Base-by-base conservation (phyloP, 441 rosid genomes). In the Daphne laureola region DNA sequence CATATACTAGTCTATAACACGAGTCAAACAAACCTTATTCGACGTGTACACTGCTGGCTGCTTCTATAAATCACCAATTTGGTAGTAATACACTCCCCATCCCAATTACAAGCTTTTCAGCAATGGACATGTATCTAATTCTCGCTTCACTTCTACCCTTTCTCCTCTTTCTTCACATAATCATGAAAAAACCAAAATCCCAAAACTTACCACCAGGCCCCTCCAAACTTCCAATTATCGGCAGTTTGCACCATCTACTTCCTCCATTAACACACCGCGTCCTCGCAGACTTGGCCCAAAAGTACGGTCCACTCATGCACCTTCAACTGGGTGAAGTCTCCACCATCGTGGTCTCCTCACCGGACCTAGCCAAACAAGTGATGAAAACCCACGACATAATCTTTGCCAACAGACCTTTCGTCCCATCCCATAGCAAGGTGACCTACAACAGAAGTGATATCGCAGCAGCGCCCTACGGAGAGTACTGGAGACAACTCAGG, bases 401-500 rank as follows among this genome's bases (percentile, higher is more conserved):
- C 0, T 66, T 60, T 59, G 60, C 65, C 17, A 54, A 55, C 0
- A 35, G 62, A 4, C 70, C 70, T 41, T 54, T 53, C 5, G 12
- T 66, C 57, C 49, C 70, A 14, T 55, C 44, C 2, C 12, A 55
- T 8, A 64, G 54, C 54, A 58, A 45, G 14, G 2, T 65, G 0
- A 12, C 69, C 0, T 65, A 59, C 56, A 26, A 49, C 38, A 14
- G 23, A 8, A 53, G 54, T 3, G 65, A 59, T 18, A 55, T 65
- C 0, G 66, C 12, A 5, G 53, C 61, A 14, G 38, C 66, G 13
- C 53, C 61, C 0, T 66, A 60, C 1, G 61, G 8, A 42, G 45
- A 50, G 0, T 66, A 53, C 4, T 66, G 69, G 70, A 60, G 62
- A 53, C 61, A 59, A 36, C 55, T 61, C 12, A 3, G 70, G 17